phyloP scores from a whole-genome alignment of 192 early-diverging fungal species.

The Mortierella alpina region DNA sequence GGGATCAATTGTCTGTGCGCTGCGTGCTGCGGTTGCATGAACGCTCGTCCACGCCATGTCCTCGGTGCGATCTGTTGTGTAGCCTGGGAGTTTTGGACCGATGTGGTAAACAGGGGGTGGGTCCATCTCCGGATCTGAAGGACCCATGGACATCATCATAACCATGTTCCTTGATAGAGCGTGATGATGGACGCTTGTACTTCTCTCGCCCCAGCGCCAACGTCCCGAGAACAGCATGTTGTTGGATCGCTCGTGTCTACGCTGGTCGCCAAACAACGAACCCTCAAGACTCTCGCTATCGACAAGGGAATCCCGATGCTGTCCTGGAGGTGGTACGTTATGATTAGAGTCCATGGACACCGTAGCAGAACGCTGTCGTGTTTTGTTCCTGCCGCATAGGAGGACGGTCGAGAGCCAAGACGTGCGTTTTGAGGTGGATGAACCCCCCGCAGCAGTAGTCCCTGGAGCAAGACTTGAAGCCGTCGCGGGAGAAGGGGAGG shows the following conservation, averaged over 20 bases:
- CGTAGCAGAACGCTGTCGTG: too few species aligned
- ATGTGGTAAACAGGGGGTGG: constrained; percentile 20
- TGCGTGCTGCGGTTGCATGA: background rate
- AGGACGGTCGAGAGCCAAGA: too few species aligned
- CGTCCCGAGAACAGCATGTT: background rate
- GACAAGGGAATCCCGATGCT: background rate
- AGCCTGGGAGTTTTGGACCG: constrained; percentile 11
- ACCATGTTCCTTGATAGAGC: background rate
- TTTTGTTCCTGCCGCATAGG: too few species aligned
- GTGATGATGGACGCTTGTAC: too few species aligned
- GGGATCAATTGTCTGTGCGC: background rate
- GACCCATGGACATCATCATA: background rate
- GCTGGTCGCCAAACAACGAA: background rate
- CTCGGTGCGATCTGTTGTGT: background rate
- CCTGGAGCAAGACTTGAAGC: too few species aligned
- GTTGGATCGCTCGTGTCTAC: background rate
- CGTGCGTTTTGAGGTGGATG: too few species aligned
- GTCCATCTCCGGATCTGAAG: constrained; percentile 15
- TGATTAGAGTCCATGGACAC: too few species aligned
- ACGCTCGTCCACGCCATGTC: constrained; percentile 5
- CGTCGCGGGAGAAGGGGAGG: background rate
- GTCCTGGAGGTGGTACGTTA: too few species aligned
- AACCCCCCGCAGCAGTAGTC: too few species aligned
- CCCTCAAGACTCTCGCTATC: constrained; percentile 2
- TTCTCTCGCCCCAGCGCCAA: constrained; percentile 5